Base-by-base conservation (phyloP, 257 asterid genomes). In the Solanum paucissectum region DNA sequence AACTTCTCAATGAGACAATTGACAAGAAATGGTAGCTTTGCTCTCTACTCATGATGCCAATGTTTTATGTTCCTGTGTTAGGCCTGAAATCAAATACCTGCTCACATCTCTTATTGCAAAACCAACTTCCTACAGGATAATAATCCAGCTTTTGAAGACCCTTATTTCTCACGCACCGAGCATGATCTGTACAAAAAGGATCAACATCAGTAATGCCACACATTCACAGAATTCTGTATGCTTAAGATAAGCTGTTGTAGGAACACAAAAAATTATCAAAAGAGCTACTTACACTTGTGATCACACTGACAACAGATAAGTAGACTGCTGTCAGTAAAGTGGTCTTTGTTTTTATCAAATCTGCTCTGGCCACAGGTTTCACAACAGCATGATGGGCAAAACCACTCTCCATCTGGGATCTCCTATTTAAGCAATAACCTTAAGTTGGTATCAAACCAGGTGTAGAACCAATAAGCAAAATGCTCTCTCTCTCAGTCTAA, bases 331-430 rank as follows among this genome's bases (percentile, higher is more conserved):
- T 87, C 92, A 13, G 86, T 83, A 84, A 81, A 83, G 85, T n/a
- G 89, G 76, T 87, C 87, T 38, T 87, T 89, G 55, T 37, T 88
- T 52, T 73, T 66, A 90, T 82, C 92, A 27, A 89, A 86, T 42
- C 87, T 68, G 81, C 88, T 74, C 85, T 84, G 77, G 77, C 90
- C 91, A 92, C 98, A 95, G 74, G 92, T 90, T 90, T 90, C 89
- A 87, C 98, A 95, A 92, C 98, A 90, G 93, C 98, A 95, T 20
- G 95, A 91, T 11, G 93, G 98, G 92, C 98, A 95, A 92, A 94
- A 95, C 98, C 98, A 95, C 87, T 93, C 94, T 52, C 98, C 98
- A 58, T 91, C 95, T 29, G 98, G 98, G n/a, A 95, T 88, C 38
- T 87, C 96, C 98, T 95, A 85, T 44, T 86, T 91, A 84, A 83